Evolutionary conservation across 805 yeast genomes (phyloP).

Genomic region (Brettanomyces custersianus): DNA sequence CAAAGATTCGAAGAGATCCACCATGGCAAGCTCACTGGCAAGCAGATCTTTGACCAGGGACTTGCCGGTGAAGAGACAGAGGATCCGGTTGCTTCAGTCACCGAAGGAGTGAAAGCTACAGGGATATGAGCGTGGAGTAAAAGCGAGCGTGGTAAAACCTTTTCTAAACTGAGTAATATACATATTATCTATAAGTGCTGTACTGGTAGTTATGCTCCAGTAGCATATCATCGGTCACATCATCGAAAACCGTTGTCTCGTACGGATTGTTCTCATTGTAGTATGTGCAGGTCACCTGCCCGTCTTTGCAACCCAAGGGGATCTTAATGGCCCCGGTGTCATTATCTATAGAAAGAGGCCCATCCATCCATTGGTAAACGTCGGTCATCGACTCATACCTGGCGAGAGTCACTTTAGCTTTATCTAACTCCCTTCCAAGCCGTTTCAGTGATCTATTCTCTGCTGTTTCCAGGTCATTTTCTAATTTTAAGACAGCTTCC

Average conservation of each 20-base stretch:
- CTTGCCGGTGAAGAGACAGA: constrained; percentile 60
- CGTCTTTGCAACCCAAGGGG: neutral
- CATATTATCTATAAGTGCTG: constrained; percentile 3
- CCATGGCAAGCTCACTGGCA: constrained; percentile 75
- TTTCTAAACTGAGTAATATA: no score
- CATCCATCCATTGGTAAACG: neutral
- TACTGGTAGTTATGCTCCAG: constrained; percentile 3
- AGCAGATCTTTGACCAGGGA: constrained; percentile 85
- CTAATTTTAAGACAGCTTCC: neutral
- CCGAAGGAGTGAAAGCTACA: constrained; percentile 9
- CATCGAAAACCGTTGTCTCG: constrained; percentile 9
- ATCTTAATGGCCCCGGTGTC: neutral
- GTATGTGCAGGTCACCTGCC: neutral
- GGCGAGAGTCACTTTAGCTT: neutral
- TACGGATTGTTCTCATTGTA: constrained; percentile 12
- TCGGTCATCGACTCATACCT: neutral
- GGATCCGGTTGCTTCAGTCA: constrained; percentile 19
- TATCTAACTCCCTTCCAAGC: neutral
- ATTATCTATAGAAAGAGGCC: neutral
- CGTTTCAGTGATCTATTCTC: neutral
- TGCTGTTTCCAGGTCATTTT: neutral
- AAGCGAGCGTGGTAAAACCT: neutral
- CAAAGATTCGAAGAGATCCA: constrained; percentile 50
- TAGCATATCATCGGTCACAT: constrained; percentile 17
- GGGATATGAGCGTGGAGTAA: neutral